A percentile compares a stretch with the other conserved stretches of the same genome.
Conservation (phyloP, 176 grass and related monocot species). For the Eleusine indica region DNA sequence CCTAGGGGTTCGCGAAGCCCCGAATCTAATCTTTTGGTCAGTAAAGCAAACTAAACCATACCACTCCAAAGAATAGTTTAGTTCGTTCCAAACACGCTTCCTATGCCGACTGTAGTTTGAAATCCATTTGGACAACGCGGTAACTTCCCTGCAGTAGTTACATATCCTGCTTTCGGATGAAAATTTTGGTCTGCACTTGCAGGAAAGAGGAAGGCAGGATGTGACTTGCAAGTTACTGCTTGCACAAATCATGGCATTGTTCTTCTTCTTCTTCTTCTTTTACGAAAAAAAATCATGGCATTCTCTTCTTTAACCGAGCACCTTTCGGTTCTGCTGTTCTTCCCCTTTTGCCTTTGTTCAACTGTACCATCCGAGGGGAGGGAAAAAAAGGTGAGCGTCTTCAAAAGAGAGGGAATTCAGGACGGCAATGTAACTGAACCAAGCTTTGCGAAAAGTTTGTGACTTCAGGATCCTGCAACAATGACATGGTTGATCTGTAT, state of each 20-base stretch:
- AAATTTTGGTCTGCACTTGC: not conserved
- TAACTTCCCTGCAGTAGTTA: not conserved
- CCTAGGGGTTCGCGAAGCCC: not conserved
- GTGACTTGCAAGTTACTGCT: conserved; percentile 43
- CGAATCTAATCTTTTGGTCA: conserved; percentile 42
- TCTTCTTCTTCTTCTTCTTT: not conserved
- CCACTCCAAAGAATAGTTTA: not conserved
- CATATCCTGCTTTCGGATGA: not conserved
- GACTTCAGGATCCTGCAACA: not conserved
- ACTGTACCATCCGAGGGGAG: conserved; percentile 6
- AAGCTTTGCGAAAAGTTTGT: conserved; percentile 11
- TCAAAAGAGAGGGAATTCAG: conserved; percentile 6
- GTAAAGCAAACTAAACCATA: conserved; percentile 26
- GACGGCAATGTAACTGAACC: not conserved
- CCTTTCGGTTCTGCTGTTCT: conserved; percentile 34
- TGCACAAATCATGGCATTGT: conserved; percentile 22
- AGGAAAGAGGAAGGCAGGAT: not conserved
- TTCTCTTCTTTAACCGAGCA: conserved; percentile 8
- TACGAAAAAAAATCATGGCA: conserved; percentile 17
- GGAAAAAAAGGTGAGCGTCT: not conserved
- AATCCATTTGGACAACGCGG: conserved; percentile 1
- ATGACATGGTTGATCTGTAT: conserved; percentile 1
- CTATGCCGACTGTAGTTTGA: conserved; percentile 18
- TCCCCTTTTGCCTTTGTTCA: not conserved
- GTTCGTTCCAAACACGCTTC: conserved; percentile 23